Evolutionary conservation across 257 asterid species (phyloP).

Genomic region (Verbascum thapsus): DNA sequence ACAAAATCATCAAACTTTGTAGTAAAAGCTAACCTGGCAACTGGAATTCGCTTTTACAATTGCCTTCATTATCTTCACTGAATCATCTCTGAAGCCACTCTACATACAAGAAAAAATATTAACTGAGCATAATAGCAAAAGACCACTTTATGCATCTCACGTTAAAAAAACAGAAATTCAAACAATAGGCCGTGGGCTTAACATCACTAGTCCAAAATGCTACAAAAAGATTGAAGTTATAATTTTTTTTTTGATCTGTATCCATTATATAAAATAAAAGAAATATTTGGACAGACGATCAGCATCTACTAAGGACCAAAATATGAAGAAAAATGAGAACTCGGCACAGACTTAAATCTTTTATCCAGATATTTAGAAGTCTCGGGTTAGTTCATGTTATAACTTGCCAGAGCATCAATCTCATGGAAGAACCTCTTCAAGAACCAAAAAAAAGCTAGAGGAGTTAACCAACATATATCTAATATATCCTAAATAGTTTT

Average conservation of each 20-base stretch:
- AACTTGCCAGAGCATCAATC: slow-evolving; percentile 14
- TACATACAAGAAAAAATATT: slow-evolving; percentile 31
- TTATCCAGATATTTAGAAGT: slow-evolving; percentile 10
- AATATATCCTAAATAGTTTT: neutral
- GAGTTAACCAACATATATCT: slow-evolving; percentile 17
- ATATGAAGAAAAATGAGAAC: slow-evolving; percentile 17
- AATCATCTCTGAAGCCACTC: slow-evolving; percentile 87
- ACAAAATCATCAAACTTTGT: slow-evolving; percentile 9
- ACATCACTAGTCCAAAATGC: slow-evolving; percentile 5
- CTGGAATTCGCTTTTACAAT: slow-evolving; percentile 48
- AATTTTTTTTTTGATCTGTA: neutral
- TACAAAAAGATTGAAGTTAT: neutral
- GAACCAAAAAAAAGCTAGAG: slow-evolving; percentile 6
- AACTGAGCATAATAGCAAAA: slow-evolving; percentile 14
- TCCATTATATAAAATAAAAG: slow-evolving; percentile 3
- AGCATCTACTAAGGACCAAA: slow-evolving; percentile 16
- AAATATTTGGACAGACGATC: slow-evolving; percentile 11
- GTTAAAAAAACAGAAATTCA: neutral
- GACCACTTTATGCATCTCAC: slow-evolving; percentile 9
- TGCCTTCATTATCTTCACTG: slow-evolving; percentile 65
- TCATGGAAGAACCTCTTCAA: slow-evolving; percentile 17
- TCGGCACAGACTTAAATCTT: neutral
- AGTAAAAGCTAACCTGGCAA: slow-evolving; percentile 71
- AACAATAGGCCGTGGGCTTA: slow-evolving; percentile 4
- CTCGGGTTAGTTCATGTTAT: neutral